Evolutionary conservation across 2,329 filamentous ascomycete genomes (phyloP), one percentile per base, ranked within the genome.

Genomic region (Neodidymelliopsis sp.): DNA sequence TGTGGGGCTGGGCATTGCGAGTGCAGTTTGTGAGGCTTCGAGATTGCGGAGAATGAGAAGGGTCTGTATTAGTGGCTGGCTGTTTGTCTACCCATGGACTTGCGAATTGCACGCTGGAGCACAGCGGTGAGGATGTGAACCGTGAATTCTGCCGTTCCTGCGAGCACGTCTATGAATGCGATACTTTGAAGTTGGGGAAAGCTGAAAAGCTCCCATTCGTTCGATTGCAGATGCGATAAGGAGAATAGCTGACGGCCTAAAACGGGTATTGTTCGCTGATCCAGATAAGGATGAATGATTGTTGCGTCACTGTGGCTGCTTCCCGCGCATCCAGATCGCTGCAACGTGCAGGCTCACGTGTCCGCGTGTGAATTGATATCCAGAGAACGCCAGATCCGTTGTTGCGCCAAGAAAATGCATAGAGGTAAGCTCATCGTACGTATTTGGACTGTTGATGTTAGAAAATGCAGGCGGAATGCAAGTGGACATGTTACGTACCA

Each of bases 401-500:
- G 24, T 31, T 50, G 39, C 42, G 39, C 40, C 49, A 25, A 39
- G 23, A 30, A 28, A 38, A 42, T 47, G 35, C 37, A 44, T 25
- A 23, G 12, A 39, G n/a, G 27, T 15, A 53, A 50, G 49, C 52
- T 68, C 65, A 74, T 58, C 71, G 71, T 28, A 74, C 62, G 46
- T 74, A 74, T 49, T 69, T 71, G 36, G 61, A 65, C 70, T 73
- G 46, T 45, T 12, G 27, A 23, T 54, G 38, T 59, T 59, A 63
- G 63, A 19, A 13, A 16, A 29, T 1, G 22, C 12, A 3, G 3
- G 22, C 11, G 13, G 8, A 3, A 5, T 2, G 7, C 8, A 12
- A 22, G 4, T 11, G 22, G 5, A 43, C 4, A 6, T 30, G 19
- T 8, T 28, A 2, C 75, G 72, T 73, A 82, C 81, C 94, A 99